Evolutionary conservation across 495 filamentous ascomycete genomes (phyloP), one percentile per base, ranked within the genome.

Genomic region (Poronia punctata): DNA sequence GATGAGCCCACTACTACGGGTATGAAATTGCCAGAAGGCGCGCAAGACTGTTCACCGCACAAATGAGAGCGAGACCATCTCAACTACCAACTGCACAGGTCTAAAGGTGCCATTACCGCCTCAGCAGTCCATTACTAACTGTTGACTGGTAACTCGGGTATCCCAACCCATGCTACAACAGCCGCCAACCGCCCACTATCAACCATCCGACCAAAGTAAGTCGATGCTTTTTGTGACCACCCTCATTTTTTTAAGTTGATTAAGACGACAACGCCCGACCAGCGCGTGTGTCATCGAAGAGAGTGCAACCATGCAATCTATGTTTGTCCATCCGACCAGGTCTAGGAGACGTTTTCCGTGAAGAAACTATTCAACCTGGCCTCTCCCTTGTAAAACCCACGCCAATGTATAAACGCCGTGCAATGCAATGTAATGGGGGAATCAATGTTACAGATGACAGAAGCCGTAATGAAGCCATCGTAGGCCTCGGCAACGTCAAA

Each of bases 261-360:
- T 70, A 70, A 40, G 64, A 67, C 67, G 68, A 64, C 65, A 66
- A 59, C 59, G 44, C 75, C 28, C 74, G 77, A 79, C 77, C 77
- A 75, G 80, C 77, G 77, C 74, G 76, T 68, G 70, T 65, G 51
- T 59, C 59, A 56, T 60, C 58, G 56, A 48, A 52, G 45, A n/a
- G n/a, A 53, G 29, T 57, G 46, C 50, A 54, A 40, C 34, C 38
- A 45, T 45, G 56, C 54, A 57, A 55, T 64, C 58, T 58, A 55
- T 55, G 42, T 47, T n/a, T 43, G 26, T 26, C 46, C 25, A 20
- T 28, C 32, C 26, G 48, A 35, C 38, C 42, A 39, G 36, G 34
- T 50, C 45, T 42, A 46, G 12, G n/a, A 30, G 29, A 36, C 35
- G n/a, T 48, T 52, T 56, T 54, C 43, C 30, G 39, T 28, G 35